These are phyloP conservation scores for rapeseed (Brassica napus) DNA, from an alignment of 345 rosid genomes.

Conservation along the genomic window DNA sequence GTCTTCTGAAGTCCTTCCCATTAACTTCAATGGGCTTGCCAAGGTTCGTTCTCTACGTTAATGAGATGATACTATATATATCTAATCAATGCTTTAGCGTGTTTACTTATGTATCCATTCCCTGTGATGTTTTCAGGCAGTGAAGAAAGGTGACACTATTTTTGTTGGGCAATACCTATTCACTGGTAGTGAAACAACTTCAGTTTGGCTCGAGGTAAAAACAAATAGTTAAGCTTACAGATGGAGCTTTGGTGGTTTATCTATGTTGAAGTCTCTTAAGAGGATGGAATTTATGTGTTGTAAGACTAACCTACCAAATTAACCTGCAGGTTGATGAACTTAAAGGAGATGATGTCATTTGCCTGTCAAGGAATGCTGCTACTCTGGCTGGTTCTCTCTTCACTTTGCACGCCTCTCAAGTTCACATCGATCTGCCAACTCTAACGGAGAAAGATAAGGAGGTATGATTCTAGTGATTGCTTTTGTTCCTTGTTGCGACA, in stretches of 20 bases:
- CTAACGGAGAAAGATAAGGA: conserved; percentile 89
- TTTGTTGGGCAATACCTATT: conserved; percentile 91
- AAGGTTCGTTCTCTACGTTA: conserved; percentile 53
- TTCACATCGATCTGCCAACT: conserved; percentile 83
- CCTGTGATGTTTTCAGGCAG: conserved; percentile 61
- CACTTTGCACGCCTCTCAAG: conserved; percentile 86
- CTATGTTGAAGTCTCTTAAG: background rate
- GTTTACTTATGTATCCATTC: background rate
- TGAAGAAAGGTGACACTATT: conserved; percentile 91
- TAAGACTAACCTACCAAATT: background rate
- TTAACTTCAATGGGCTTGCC: conserved; percentile 83
- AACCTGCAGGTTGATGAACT: conserved; percentile 75
- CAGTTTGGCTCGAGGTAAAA: conserved; percentile 94
- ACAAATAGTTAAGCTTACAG: background rate
- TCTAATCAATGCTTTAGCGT: background rate
- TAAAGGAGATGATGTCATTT: conserved; percentile 78
- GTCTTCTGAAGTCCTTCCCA: conserved; percentile 80
- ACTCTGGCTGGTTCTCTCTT: conserved; percentile 87
- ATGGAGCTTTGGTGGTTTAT: background rate
- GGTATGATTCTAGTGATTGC: conserved; percentile 40
- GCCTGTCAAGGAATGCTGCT: conserved; percentile 81
- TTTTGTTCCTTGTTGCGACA: conserved; percentile 5
- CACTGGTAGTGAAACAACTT: conserved; percentile 97
- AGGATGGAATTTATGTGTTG: background rate
- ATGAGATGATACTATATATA: background rate